Evolutionary conservation across 164 flowering plant species (phyloP).

Genomic region (Vitis riparia): DNA sequence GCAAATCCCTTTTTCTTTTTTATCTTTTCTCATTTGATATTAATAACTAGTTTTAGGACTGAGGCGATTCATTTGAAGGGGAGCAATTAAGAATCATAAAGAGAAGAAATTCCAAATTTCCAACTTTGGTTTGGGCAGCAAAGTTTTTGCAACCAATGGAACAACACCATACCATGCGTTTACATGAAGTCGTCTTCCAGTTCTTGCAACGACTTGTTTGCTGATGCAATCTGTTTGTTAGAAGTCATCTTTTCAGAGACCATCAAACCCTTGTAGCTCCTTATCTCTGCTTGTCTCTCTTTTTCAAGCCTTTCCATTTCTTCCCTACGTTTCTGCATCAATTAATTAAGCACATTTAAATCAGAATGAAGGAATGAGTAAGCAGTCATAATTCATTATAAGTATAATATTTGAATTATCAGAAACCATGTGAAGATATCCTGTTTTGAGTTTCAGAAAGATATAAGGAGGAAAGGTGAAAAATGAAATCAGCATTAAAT

Average conservation of each 20-base stretch:
- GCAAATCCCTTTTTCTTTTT: background rate
- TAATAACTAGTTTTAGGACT: background rate
- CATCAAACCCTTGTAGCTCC: slow-evolving; percentile 99
- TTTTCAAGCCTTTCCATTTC: slow-evolving; percentile 93
- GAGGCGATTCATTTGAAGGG: background rate
- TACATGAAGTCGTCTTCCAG: slow-evolving; percentile 97
- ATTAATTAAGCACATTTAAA: background rate
- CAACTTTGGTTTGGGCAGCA: background rate
- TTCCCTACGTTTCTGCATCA: slow-evolving; percentile 79
- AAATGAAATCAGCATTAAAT: too few species aligned
- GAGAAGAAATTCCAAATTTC: background rate
- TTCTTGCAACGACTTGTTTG: slow-evolving; percentile 83
- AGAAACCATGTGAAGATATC: too few species aligned
- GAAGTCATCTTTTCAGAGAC: slow-evolving; percentile 96
- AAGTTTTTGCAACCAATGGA: background rate
- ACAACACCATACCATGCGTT: slow-evolving; percentile 5
- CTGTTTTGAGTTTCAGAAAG: too few species aligned
- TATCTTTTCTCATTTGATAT: background rate
- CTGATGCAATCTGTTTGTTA: slow-evolving; percentile 82
- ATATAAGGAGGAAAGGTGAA: too few species aligned
- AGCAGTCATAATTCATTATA: background rate
- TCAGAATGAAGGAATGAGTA: background rate
- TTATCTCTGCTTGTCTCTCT: slow-evolving; percentile 83
- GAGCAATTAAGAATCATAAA: background rate
- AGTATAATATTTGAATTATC: too few species aligned